A percentile compares a stretch with the other conserved stretches of the same genome.
phyloP scores from a whole-genome alignment of 2,329 filamentous ascomycete genomes.

The Cercospora zeae-maydis region DNA sequence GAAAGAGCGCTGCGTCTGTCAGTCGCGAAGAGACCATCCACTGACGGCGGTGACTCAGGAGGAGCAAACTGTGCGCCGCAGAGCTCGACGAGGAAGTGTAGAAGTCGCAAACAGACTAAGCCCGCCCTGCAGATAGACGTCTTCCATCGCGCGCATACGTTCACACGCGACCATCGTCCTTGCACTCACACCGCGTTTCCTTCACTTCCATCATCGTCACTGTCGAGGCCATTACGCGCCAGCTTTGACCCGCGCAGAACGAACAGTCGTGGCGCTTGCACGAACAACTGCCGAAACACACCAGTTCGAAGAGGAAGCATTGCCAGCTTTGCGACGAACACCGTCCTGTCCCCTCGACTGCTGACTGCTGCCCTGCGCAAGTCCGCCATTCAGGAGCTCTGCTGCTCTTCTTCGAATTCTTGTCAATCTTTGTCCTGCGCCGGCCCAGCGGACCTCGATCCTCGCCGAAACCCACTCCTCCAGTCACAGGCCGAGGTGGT shows the following conservation, averaged over 20 bases:
- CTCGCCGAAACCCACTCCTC: neutral
- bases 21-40: neutral
- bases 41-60: neutral
- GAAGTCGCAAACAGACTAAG: neutral
- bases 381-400: neutral
- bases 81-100: neutral
- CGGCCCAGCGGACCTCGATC: neutral
- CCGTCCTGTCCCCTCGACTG: neutral
- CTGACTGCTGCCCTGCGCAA: neutral
- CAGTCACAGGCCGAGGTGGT: neutral
- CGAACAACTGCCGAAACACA: neutral
- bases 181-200: neutral
- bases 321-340: neutral
- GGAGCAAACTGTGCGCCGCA: neutral
- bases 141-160: neutral
- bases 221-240: neutral
- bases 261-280: neutral
- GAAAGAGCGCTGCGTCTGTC: neutral
- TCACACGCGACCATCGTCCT: neutral
- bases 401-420: neutral
- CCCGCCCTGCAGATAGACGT: neutral
- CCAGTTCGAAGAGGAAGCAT: neutral
- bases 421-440: neutral
- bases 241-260: neutral
- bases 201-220: neutral